phyloP scores from a whole-genome alignment of 495 filamentous ascomycete genomes.

The Chlorociboria aeruginascens region DNA sequence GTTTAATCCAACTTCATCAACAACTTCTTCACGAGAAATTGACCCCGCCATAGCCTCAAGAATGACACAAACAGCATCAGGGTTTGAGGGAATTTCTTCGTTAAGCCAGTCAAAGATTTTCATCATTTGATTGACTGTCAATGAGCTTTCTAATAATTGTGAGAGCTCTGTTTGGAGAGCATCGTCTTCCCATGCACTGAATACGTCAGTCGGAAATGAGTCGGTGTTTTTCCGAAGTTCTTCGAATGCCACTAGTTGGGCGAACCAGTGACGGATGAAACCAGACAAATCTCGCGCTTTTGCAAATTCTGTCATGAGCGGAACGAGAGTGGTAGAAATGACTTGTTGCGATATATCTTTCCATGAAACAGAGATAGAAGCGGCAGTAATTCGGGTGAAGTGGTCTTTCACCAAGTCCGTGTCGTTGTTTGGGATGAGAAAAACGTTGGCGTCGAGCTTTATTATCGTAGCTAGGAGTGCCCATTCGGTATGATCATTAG shows the following conservation, averaged over 20 bases:
- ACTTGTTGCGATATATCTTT: conserved; percentile 11
- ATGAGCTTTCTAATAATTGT: conserved; percentile 26
- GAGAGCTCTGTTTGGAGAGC: conserved; percentile 36
- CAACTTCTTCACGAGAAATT: conserved; percentile 30
- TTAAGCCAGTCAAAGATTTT: conserved; percentile 32
- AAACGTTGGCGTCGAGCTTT: conserved; percentile 56
- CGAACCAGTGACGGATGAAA: conserved; percentile 57
- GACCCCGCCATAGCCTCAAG: conserved; percentile 36
- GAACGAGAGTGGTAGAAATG: conserved; percentile 33
- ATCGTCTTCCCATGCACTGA: conserved; percentile 50
- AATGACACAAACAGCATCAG: conserved; percentile 25
- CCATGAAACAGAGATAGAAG: conserved; percentile 11
- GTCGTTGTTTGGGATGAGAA: conserved; percentile 32
- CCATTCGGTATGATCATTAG: conserved; percentile 41
- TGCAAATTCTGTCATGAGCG: conserved; percentile 50
- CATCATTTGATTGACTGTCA: conserved; percentile 35
- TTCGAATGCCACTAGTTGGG: conserved; percentile 41
- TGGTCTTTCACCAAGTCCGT: conserved; percentile 25
- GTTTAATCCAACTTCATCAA: conserved; percentile 26
- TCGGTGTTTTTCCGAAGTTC: conserved; percentile 18
- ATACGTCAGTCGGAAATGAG: conserved; percentile 7
- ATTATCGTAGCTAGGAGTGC: conserved; percentile 46
- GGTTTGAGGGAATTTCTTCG: conserved; percentile 10
- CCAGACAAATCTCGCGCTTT: conserved; percentile 50
- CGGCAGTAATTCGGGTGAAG: conserved; percentile 20